phyloP scores from a whole-genome alignment of 345 rosid species.

The Dipteronia sinensis region DNA sequence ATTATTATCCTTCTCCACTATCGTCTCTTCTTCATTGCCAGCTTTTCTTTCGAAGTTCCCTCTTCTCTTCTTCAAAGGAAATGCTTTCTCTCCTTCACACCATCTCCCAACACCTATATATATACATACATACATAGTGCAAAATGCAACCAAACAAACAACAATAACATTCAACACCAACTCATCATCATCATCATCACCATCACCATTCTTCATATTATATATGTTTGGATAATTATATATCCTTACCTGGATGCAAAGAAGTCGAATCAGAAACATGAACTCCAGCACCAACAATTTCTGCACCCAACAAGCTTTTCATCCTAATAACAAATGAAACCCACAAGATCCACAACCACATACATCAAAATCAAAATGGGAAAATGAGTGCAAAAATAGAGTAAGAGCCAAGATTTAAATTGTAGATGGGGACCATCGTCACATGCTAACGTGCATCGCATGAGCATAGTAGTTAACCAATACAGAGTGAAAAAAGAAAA shows the following conservation, averaged over 20 bases:
- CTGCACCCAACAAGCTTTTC: conserved; percentile 38
- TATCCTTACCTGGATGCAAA: conserved; percentile 50
- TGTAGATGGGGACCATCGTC: conserved; percentile 69
- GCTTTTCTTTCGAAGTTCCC: conserved; percentile 32
- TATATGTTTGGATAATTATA: not conserved
- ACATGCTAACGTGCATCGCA: conserved; percentile 84
- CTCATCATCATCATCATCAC: not conserved
- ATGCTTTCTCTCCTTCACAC: conserved; percentile 48
- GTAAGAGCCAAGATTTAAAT: conserved; percentile 27
- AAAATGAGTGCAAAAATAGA: conserved; percentile 29
- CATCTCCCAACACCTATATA: conserved; percentile 40
- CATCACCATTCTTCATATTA: not conserved
- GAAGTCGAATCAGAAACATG: conserved; percentile 34
- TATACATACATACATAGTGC: not conserved
- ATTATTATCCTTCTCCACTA: conserved; percentile 26
- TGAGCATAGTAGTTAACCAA: conserved; percentile 45
- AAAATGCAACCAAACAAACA: conserved; percentile 19
- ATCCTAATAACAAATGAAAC: conserved; percentile 34
- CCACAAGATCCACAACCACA: conserved; percentile 34
- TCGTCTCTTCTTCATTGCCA: conserved; percentile 8
- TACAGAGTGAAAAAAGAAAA: conserved; percentile 14
- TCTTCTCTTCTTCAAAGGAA: conserved; percentile 69
- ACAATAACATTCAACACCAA: conserved; percentile 15
- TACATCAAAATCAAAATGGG: conserved; percentile 4
- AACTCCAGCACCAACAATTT: conserved; percentile 19